phyloP scores from a whole-genome alignment of 352 stramenopile species.

The Phytopythium mirpurense region DNA sequence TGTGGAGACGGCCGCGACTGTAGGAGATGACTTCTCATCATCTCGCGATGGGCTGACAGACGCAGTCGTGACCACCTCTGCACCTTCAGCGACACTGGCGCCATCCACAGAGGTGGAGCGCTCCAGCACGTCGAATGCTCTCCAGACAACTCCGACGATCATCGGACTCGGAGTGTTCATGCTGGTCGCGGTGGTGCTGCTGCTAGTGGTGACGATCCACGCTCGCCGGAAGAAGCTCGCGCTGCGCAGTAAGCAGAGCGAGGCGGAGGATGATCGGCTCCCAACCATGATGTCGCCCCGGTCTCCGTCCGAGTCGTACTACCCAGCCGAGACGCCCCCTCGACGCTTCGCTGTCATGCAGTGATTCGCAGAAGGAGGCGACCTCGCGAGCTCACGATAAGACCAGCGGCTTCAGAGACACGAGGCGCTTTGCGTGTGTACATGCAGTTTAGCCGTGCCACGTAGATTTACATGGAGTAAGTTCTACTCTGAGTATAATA shows the following conservation, averaged over 20 bases:
- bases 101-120: not conserved
- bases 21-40: not conserved
- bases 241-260: conserved; percentile 1
- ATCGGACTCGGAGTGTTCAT: not conserved
- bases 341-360: not conserved
- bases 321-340: not conserved
- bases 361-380: not conserved
- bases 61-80: not conserved
- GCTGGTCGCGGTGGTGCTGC: not conserved
- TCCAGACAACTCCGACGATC: conserved; percentile 1
- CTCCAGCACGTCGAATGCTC: not conserved
- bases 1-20: no score
- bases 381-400: not conserved
- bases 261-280: not conserved
- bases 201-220: not conserved
- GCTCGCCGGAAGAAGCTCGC: conserved; percentile 1
- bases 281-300: conserved; percentile 4
- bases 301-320: conserved; percentile 1
- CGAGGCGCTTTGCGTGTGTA: not conserved
- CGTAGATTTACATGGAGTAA: no score
- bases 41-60: no score
- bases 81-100: not conserved
- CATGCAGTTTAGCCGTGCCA: not conserved
- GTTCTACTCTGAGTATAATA: no score
- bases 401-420: not conserved